A percentile compares a stretch with the other conserved stretches of the same genome.
Evolutionary conservation across 768 basidiomycete species (phyloP).

Genomic region (Lactifluus piperatus): DNA sequence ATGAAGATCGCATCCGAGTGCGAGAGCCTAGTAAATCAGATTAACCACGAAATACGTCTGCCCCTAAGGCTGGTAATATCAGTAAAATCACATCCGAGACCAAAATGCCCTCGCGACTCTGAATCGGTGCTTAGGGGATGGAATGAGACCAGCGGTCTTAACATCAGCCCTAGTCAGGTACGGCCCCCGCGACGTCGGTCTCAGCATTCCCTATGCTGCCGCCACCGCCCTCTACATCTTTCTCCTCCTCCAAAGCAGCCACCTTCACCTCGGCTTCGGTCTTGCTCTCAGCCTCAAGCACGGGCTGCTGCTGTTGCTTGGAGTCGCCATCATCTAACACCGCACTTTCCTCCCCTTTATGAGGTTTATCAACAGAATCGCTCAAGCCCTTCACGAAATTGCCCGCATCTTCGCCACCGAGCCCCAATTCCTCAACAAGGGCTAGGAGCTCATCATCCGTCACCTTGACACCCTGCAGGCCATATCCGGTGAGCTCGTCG

Average conservation of each 20-base stretch:
- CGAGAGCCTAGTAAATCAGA: too few relatives aligned
- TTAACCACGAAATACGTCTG: too few relatives aligned
- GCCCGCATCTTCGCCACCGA: constrained; percentile 68
- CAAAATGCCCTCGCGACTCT: too few relatives aligned
- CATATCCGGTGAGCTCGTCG: constrained; percentile 58
- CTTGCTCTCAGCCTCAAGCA: background rate
- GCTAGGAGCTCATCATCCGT: constrained; percentile 66
- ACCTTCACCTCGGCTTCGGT: background rate
- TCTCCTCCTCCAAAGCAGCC: background rate
- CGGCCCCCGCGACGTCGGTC: background rate
- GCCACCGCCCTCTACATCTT: background rate
- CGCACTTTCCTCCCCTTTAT: constrained; percentile 4
- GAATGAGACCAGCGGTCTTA: too few relatives aligned
- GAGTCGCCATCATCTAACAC: background rate
- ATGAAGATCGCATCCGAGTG: too few relatives aligned
- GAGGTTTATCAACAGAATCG: constrained; percentile 23
- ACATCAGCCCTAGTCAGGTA: too few relatives aligned
- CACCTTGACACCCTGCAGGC: constrained; percentile 68
- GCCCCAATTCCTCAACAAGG: constrained; percentile 65
- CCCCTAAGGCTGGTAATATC: too few relatives aligned
- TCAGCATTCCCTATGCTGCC: background rate
- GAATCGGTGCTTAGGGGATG: too few relatives aligned
- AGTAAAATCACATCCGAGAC: too few relatives aligned
- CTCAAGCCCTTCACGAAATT: constrained; percentile 62
- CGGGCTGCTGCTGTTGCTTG: background rate